phyloP scores from a whole-genome alignment of 495 filamentous ascomycete species.

The Chaetomium tenue region DNA sequence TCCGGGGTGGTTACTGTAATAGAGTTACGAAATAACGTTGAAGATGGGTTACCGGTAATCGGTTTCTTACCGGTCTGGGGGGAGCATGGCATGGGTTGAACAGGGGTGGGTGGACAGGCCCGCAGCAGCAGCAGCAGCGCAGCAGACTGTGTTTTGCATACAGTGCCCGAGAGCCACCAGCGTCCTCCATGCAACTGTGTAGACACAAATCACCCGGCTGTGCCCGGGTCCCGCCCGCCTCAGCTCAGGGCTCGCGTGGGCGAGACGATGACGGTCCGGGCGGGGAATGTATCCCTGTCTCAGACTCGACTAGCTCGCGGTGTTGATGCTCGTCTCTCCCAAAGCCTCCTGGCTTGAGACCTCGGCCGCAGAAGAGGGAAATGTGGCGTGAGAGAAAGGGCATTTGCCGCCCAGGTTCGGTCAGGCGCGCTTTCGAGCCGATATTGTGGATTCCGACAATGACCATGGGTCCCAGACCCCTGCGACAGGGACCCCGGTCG shows the following conservation, averaged over 20 bases:
- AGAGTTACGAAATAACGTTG: neutral
- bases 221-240: neutral
- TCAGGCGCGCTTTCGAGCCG: constrained; percentile 6
- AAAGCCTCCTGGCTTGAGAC: neutral
- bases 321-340: neutral
- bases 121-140: neutral
- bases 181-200: neutral
- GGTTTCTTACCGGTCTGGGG: neutral
- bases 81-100: neutral
- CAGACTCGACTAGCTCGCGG: neutral
- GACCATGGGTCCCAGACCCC: neutral
- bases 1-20: constrained; percentile 10
- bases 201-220: neutral
- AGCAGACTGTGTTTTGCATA: constrained; percentile 9
- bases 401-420: neutral
- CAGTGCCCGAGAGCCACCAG: constrained; percentile 1
- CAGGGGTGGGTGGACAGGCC: neutral
- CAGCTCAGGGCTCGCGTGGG: neutral
- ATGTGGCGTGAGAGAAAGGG: neutral
- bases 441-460: neutral
- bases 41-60: neutral
- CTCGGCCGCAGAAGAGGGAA: neutral
- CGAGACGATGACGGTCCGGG: neutral
- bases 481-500: neutral
- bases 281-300: neutral